Conservation (phyloP, 2,329 filamentous ascomycete species). For the Rhynchosporium graminicola region DNA sequence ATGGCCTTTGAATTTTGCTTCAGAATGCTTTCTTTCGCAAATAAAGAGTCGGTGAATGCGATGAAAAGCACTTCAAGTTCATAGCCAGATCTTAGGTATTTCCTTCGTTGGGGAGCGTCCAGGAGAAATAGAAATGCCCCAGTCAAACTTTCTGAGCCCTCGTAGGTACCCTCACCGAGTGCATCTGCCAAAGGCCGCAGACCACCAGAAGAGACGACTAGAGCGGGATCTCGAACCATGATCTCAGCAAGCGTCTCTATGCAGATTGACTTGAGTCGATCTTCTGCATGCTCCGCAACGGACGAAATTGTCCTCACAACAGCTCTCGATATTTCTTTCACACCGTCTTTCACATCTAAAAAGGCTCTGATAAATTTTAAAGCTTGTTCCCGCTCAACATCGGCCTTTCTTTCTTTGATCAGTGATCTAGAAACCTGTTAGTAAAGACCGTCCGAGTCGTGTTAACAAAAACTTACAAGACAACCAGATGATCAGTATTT, state of each 20-base stretch:
- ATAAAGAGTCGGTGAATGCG: constrained; percentile 82
- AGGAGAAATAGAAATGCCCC: constrained; percentile 87
- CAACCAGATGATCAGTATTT: constrained; percentile 90
- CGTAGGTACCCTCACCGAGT: constrained; percentile 86
- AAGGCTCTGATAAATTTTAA: constrained; percentile 96
- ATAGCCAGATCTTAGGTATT: constrained; percentile 82
- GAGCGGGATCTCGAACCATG: constrained; percentile 77
- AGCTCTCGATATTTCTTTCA: constrained; percentile 81
- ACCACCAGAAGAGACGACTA: constrained; percentile 82
- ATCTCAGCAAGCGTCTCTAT: constrained; percentile 93
- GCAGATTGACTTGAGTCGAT: constrained; percentile 80
- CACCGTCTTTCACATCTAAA: constrained; percentile 90
- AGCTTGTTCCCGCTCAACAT: constrained; percentile 94
- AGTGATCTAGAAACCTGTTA: constrained; percentile 59
- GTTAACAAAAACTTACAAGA: constrained; percentile 52
- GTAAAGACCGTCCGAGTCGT: constrained; percentile 4
- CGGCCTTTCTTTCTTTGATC: constrained; percentile 95
- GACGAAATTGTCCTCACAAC: constrained; percentile 89
- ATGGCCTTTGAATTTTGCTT: constrained; percentile 94
- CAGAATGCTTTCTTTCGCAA: constrained; percentile 60
- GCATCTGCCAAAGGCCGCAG: constrained; percentile 88
- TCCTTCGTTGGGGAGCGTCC: constrained; percentile 78
- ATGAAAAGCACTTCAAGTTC: constrained; percentile 89
- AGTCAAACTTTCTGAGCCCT: constrained; percentile 86
- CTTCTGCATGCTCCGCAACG: constrained; percentile 75